Evolutionary conservation across 2,329 filamentous ascomycete species (phyloP).

Genomic region (Neophaeococcomyces mojaviensis): DNA sequence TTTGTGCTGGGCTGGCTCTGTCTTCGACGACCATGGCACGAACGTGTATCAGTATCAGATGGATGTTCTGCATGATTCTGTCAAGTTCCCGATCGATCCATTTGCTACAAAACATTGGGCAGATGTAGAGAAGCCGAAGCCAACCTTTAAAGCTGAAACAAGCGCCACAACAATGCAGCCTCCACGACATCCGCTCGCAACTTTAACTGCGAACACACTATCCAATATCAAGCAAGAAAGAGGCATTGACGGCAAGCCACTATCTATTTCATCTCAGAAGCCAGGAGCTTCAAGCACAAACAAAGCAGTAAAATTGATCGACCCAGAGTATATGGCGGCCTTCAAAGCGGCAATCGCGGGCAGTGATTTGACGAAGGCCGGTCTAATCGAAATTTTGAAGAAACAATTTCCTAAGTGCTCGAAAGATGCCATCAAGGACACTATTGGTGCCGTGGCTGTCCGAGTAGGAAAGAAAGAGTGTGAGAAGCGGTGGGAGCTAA

Average conservation of each 20-base stretch:
- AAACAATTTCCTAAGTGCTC: constrained; percentile 65
- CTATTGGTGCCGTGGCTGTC: constrained; percentile 58
- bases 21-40: constrained; percentile 36
- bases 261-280: not conserved
- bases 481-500: constrained; percentile 58
- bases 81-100: constrained; percentile 61
- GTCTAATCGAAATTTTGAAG: constrained; percentile 67
- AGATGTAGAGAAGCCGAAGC: constrained; percentile 16
- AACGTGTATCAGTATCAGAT: constrained; percentile 59
- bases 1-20: constrained; percentile 68
- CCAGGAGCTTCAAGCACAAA: constrained; percentile 1
- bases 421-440: constrained; percentile 63
- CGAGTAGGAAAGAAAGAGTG: constrained; percentile 54
- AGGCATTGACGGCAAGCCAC: constrained; percentile 1
- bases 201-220: constrained; percentile 15
- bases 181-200: constrained; percentile 22
- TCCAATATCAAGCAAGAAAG: constrained; percentile 1
- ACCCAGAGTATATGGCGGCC: constrained; percentile 52
- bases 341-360: constrained; percentile 66
- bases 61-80: constrained; percentile 42
- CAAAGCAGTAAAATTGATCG: constrained; percentile 35
- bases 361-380: constrained; percentile 65
- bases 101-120: constrained; percentile 77
- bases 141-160: constrained; percentile 15
- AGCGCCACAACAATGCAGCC: constrained; percentile 23